These are phyloP conservation scores for Cladosporium oxysporum DNA, from an alignment of 2,329 filamentous ascomycete species.

Conservation along the genomic window DNA sequence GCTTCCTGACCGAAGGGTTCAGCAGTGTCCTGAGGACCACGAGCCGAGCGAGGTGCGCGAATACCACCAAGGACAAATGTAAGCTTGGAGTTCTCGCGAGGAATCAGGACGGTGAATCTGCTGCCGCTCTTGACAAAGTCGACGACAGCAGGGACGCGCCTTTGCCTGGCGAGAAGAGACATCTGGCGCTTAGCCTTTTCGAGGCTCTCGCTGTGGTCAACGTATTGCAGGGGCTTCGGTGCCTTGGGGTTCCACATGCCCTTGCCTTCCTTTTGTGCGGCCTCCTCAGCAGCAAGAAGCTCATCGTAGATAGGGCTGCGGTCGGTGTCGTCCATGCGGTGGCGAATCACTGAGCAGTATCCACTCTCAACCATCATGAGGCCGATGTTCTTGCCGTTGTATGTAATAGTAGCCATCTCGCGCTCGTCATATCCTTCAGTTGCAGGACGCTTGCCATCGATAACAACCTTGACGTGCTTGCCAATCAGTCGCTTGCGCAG, in stretches of 20 bases:
- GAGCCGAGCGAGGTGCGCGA: constrained; percentile 82
- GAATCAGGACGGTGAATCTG: constrained; percentile 87
- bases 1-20: constrained; percentile 97
- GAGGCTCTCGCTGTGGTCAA: constrained; percentile 86
- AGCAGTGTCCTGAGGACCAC: constrained; percentile 74
- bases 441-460: constrained; percentile 89
- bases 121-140: constrained; percentile 98
- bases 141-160: constrained; percentile 87
- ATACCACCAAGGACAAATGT: constrained; percentile 94
- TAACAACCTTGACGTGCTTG: constrained; percentile 86
- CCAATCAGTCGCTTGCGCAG: constrained; percentile 91
- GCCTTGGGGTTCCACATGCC: constrained; percentile 94
- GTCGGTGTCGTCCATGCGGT: constrained; percentile 92
- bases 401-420: constrained; percentile 85
- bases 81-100: constrained; percentile 89
- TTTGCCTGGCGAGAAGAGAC: constrained; percentile 82
- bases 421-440: constrained; percentile 90
- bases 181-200: constrained; percentile 97
- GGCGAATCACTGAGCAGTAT: constrained; percentile 90
- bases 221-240: constrained; percentile 76
- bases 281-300: constrained; percentile 74
- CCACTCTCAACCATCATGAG: constrained; percentile 86
- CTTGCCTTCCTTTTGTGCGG: constrained; percentile 82
- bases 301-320: constrained; percentile 93
- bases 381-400: constrained; percentile 84